Base-by-base conservation (phyloP, 2,329 filamentous ascomycete genomes). In the Calycina marina region DNA sequence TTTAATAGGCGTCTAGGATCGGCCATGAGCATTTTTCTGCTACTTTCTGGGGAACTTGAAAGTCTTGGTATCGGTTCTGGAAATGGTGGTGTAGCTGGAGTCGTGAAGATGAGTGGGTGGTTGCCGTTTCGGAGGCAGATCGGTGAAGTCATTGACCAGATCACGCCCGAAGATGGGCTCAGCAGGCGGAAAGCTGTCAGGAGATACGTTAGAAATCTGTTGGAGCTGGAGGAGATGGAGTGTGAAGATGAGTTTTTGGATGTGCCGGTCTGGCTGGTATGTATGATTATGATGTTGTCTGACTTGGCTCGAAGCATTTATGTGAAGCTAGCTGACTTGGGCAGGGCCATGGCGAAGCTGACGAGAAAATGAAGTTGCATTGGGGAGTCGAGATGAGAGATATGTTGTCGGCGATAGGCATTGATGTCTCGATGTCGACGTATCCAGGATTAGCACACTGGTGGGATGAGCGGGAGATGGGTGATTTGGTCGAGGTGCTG, bases 41-140 rank as follows among this genome's bases (percentile, higher is more conserved):
- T 45, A 3, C 11, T 50, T 14, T 36, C 38, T 33, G 45, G 44
- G 2, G 35, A 36, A 14, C 32, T 44, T 14, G 32, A 16, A 4
- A 20, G 17, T 4, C 9, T 14, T 36, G 16, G 18, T 18, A 11
- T 14, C 25, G 15, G 18, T 1, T 4, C 25, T 12, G 5, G 16
- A 12, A 15, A n/a, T 10, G 14, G 18, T 11, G 29, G 13, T 11
- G 35, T 14, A 13, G 39, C 31, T 4, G 41, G 35, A 10, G 31
- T 40, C 13, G 28, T 45, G n/a, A 40, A 39, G 4, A 20, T 46
- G 14, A 49, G 42, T 36, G 47, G 46, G 11, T 47, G 48, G 47
- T 32, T 49, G 9, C 47, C 45, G 5, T 47, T 46, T 15, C 18
- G 35, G 12, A 22, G 13, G 2, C 40, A 46, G 15, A 40, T 46